Base-by-base conservation (phyloP, 1,284 basidiomycete species). In the Irpex rosettiformis region DNA sequence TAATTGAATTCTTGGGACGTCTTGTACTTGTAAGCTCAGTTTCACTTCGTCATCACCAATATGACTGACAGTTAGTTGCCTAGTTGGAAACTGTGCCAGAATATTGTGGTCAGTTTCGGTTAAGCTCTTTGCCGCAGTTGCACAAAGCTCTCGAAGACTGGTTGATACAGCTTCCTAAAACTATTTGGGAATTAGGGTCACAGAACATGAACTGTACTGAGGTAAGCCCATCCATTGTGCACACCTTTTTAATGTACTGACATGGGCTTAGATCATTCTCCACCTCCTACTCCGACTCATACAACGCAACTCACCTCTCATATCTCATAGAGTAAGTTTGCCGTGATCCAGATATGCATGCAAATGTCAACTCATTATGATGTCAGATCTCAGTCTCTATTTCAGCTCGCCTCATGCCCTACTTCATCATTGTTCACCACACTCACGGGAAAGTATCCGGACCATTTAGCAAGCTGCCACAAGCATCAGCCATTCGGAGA, bases 151-250 rank as follows among this genome's bases (percentile, higher is more conserved):
- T 88, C 29, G 75, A 82, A 57, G 81, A 84, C 27, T 91, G 91
- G 89, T 59, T 89, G 18, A 66, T 78, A 10, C 82, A 86, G 61
- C 77, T 95, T 40, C 92, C 93, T 0, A 87, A 85, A 69, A 81
- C 80, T 6, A 75, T 96, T 1, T 96, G 94, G 94, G 93, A 96
- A 72, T 72, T 91, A 5, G 88, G 88, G 1, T 73, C 73, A 13
- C 82, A 73, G 53, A 83, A 91, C 65, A 67, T 81, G 7, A 64
- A 69, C 2, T 74, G 79, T 4, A 84, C 85, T 0, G 84, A 88
- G 77, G 86, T 88, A 57, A 62, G 79, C 57, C 49, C 66, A 58
- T 29, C 59, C 43, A 21, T 21, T n/a, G 8, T 29, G 11, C 27
- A 10, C n/a, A 16, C 3, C 2, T 29, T 11, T 51, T 11, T 5